Evolutionary conservation across 2,329 filamentous ascomycete species (phyloP), one percentile per base, ranked within the genome.

Genomic region (Ramularia collo-cygni): DNA sequence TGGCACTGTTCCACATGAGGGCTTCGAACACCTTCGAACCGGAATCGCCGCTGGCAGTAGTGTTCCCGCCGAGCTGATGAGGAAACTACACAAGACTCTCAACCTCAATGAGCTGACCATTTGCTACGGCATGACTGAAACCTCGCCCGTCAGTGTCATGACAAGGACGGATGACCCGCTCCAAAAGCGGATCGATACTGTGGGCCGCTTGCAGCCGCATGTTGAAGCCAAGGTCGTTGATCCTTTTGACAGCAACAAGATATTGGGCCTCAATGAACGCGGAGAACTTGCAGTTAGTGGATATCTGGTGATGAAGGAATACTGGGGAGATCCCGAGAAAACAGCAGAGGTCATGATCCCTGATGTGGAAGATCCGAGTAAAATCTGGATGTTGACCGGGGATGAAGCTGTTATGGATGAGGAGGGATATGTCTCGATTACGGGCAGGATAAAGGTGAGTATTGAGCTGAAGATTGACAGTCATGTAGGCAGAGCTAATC

Each of bases 51-150:
- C 90, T 0, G 92, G 92, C 1, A 84, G 77, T 40, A 84, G 79
- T n/a, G 82, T 96, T 2, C 90, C 92, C 0, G 77, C 82, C 14
- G 75, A 85, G 38, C 70, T 95, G 18, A 94, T 93, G 85, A 72
- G 74, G 13, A 78, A 76, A 44, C 66, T 96, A 5, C 83, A 90
- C 60, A 72, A 72, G 16, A 72, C 69, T 2, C 70, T 96, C 7
- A 92, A 92, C 35, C 68, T 96, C 13, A 76, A 74, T 0, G 84
- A 94, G 40, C 66, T 96, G 15, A 90, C 89, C 0, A 95, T 95
- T 48, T 95, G 89, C 69, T 96, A 95, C 62, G 89, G 89, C 46
- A 94, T 94, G 88, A 95, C 89, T 1, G 89, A 95, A 65, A 95
- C 89, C 1, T 75, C 72, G 35, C 83, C 83, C 28, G 83, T 86